Conservation (phyloP, 176 grass and related monocot species). For the Oryza nivara region DNA sequence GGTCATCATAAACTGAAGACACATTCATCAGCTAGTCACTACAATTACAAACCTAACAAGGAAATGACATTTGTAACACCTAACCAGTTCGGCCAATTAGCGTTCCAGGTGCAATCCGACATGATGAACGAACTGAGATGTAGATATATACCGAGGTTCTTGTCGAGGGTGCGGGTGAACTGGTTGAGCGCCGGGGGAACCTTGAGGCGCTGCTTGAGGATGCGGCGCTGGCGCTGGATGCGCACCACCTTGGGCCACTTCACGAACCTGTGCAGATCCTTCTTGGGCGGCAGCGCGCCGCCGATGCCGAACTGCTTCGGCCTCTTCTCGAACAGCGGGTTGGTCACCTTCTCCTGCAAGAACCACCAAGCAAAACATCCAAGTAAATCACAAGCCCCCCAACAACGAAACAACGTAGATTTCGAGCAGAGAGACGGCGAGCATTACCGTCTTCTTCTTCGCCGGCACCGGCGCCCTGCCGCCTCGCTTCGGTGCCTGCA, state of each 20-base stretch:
- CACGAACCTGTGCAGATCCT: conserved; percentile 78
- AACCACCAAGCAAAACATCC: neutral
- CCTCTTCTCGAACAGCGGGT: conserved; percentile 92
- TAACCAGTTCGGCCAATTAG: neutral
- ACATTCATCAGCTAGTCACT: no score
- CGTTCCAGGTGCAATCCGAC: no score
- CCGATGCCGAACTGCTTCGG: conserved; percentile 92
- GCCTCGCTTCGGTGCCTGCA: conserved; percentile 79
- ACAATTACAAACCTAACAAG: neutral
- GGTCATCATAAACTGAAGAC: no score
- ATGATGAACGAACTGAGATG: neutral
- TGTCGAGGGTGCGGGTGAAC: conserved; percentile 94
- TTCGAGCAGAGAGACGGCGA: neutral
- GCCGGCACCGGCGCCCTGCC: conserved; percentile 54
- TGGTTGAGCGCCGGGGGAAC: conserved; percentile 86
- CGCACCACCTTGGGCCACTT: conserved; percentile 96
- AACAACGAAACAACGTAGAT: neutral
- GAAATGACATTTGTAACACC: neutral
- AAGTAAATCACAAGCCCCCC: no score
- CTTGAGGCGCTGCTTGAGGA: conserved; percentile 95
- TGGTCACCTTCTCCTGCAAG: conserved; percentile 65
- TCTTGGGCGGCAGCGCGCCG: conserved; percentile 81
- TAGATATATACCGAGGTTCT: conserved; percentile 65
- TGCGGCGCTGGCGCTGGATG: conserved; percentile 89
- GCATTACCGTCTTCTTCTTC: conserved; percentile 62